A percentile compares a stretch with the other conserved stretches of the same genome.
phyloP scores from a whole-genome alignment of 1,284 basidiomycete genomes.

The Pyrrhoderma noxium region DNA sequence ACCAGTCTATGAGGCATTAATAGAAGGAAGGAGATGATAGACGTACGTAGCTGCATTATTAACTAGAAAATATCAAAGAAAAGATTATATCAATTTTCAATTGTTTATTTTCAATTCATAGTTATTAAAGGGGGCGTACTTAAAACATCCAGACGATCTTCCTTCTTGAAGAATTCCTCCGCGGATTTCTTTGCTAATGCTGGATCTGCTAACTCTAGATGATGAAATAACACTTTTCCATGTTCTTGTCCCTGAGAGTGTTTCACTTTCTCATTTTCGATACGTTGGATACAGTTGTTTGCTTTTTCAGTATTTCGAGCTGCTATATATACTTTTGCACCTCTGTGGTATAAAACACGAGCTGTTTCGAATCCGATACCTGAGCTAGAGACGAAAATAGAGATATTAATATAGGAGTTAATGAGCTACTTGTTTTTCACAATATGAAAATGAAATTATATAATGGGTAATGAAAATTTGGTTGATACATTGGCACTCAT shows the following conservation, averaged over 20 bases:
- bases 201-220: constrained; percentile 22
- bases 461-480: too few species aligned
- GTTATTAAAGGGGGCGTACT: constrained; percentile 19
- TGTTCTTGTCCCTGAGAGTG: constrained; percentile 22
- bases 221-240: constrained; percentile 20
- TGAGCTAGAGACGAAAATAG: constrained; percentile 6
- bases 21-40: neutral
- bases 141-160: constrained; percentile 24
- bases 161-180: constrained; percentile 23
- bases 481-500: too few species aligned
- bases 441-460: too few species aligned
- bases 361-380: constrained; percentile 13
- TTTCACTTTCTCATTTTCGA: constrained; percentile 21
- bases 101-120: too few species aligned
- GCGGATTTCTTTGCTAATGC: constrained; percentile 21
- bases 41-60: constrained; percentile 25
- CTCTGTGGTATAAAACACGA: constrained; percentile 27
- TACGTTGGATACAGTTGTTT: constrained; percentile 28
- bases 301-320: constrained; percentile 30
- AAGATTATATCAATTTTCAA: neutral
- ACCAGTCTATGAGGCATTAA: neutral
- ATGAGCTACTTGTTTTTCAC: too few species aligned
- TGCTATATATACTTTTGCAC: constrained; percentile 35
- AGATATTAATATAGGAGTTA: too few species aligned
- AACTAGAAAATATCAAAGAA: constrained; percentile 16